Evolutionary conservation across 257 asterid genomes (phyloP).

Genomic region (Avicennia marina): DNA sequence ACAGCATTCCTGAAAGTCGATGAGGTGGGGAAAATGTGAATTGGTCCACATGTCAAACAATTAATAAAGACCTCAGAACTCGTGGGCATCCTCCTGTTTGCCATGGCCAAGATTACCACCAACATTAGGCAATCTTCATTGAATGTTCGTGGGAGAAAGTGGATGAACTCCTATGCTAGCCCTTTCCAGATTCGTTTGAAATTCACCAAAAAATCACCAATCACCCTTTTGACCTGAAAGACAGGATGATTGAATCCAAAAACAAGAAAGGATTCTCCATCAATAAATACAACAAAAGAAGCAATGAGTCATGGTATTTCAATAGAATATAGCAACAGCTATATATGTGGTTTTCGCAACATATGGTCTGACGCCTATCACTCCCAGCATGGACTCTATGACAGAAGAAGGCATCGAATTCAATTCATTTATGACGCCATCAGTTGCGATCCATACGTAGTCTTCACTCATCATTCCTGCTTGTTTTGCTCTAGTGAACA

Average conservation of each 20-base stretch:
- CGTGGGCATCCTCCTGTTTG: slow-evolving; percentile 98
- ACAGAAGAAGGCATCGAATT: not conserved
- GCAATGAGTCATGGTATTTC: not conserved
- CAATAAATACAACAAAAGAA: no score
- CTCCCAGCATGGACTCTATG: slow-evolving; percentile 15
- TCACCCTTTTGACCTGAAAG: slow-evolving; percentile 71
- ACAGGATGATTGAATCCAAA: slow-evolving; percentile 15
- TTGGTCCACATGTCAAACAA: not conserved
- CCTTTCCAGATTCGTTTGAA: slow-evolving; percentile 71
- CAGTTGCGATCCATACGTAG: slow-evolving; percentile 18
- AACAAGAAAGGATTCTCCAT: slow-evolving; percentile 5
- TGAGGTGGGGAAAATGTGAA: not conserved
- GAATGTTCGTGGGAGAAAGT: slow-evolving; percentile 92
- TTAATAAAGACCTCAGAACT: slow-evolving; percentile 73
- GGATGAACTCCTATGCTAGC: slow-evolving; percentile 57
- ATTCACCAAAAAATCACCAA: slow-evolving; percentile 97
- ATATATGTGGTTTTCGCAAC: slow-evolving; percentile 1
- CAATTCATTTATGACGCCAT: slow-evolving; percentile 3
- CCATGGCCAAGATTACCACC: slow-evolving; percentile 96
- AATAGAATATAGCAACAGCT: not conserved
- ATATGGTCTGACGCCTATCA: slow-evolving; percentile 10
- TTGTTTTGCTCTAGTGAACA: slow-evolving; percentile 11
- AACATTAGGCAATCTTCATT: slow-evolving; percentile 76
- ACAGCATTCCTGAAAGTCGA: slow-evolving; percentile 1
- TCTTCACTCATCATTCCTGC: slow-evolving; percentile 21